phyloP scores from a whole-genome alignment of 2,329 filamentous ascomycete species.

The Emmonsiellopsis sp. region DNA sequence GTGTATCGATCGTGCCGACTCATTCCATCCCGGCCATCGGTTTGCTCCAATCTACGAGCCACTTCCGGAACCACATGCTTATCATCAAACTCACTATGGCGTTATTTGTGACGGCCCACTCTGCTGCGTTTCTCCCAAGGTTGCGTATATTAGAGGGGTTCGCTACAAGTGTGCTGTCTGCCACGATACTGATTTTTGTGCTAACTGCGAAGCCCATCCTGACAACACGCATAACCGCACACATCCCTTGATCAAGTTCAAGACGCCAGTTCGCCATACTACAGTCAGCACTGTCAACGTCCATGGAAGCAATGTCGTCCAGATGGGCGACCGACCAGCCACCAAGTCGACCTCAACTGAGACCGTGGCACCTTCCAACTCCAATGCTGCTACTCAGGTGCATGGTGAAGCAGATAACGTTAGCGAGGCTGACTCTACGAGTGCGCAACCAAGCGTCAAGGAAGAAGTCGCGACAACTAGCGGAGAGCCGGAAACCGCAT shows the following conservation, averaged over 20 bases:
- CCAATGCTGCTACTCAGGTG: slow-evolving; percentile 52
- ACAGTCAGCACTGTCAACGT: slow-evolving; percentile 72
- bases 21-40: slow-evolving; percentile 72
- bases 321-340: slow-evolving; percentile 58
- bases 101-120: slow-evolving; percentile 94
- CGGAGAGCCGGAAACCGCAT: slow-evolving; percentile 27
- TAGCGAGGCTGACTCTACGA: background rate
- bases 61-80: slow-evolving; percentile 40
- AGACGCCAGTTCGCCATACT: slow-evolving; percentile 80
- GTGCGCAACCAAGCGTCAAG: slow-evolving; percentile 7
- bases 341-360: slow-evolving; percentile 45
- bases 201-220: slow-evolving; percentile 82
- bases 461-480: slow-evolving; percentile 8
- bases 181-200: slow-evolving; percentile 90
- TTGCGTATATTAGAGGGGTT: slow-evolving; percentile 63
- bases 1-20: slow-evolving; percentile 59
- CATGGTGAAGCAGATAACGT: slow-evolving; percentile 28
- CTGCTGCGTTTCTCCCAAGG: slow-evolving; percentile 46
- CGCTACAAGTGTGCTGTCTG: slow-evolving; percentile 98
- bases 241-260: slow-evolving; percentile 96
- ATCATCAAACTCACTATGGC: slow-evolving; percentile 56
- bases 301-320: slow-evolving; percentile 50
- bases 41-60: slow-evolving; percentile 83
- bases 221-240: slow-evolving; percentile 81
- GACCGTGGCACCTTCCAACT: slow-evolving; percentile 36